phyloP scores from a whole-genome alignment of 1,284 basidiomycete species.

The Mycena sp. region DNA sequence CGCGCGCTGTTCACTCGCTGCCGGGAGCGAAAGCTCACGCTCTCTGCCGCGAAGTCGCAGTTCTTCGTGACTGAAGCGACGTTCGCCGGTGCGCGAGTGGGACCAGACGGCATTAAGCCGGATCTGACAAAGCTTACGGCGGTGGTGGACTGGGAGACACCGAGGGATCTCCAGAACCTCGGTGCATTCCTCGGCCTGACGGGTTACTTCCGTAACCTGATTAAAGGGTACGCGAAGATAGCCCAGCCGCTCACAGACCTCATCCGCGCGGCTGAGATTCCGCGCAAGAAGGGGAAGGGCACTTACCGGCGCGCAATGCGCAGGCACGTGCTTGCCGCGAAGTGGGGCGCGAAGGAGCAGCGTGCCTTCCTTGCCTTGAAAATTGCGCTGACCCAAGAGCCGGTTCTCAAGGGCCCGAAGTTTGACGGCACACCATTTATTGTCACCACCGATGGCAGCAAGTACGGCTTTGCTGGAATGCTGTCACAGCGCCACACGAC shows the following conservation, averaged over 20 bases:
- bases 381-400: too few relatives aligned
- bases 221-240: conserved; percentile 41
- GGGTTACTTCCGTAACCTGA: conserved; percentile 39
- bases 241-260: conserved; percentile 44
- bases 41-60: conserved; percentile 41
- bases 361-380: too few relatives aligned
- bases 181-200: conserved; percentile 37
- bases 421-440: conserved; percentile 43
- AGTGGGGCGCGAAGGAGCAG: conserved; percentile 16
- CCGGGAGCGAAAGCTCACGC: conserved; percentile 37
- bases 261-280: background rate
- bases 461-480: conserved; percentile 42
- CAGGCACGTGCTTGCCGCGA: too few relatives aligned
- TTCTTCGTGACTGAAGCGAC: conserved; percentile 44
- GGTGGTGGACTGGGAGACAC: conserved; percentile 45
- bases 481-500: conserved; percentile 35
- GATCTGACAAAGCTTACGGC: conserved; percentile 46
- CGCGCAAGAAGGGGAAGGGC: conserved; percentile 23
- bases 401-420: too few relatives aligned
- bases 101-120: conserved; percentile 40
- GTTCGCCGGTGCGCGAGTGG: conserved; percentile 44
- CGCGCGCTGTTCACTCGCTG: conserved; percentile 23
- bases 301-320: conserved; percentile 32
- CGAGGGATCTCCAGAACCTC: conserved; percentile 32
- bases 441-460: conserved; percentile 46